Percentiles rank a stretch among this genome's conserved stretches.
These are phyloP conservation scores for Cladosporium colombiae DNA, from an alignment of 2,329 filamentous ascomycete genomes.

Conservation along the genomic window DNA sequence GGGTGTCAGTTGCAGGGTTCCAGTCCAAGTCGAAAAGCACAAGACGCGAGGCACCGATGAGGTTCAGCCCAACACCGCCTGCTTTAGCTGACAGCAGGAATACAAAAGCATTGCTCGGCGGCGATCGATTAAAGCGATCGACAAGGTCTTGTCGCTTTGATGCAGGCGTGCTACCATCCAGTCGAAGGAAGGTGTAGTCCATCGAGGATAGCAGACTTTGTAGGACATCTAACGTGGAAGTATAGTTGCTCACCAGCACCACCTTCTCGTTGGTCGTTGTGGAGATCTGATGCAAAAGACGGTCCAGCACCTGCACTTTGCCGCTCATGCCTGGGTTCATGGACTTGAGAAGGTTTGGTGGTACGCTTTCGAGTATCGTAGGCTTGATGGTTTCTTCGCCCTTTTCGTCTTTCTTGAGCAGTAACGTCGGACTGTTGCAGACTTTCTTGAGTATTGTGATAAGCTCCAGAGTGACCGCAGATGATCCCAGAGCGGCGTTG, in stretches of 20 bases:
- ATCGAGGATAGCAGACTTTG: slow-evolving; percentile 61
- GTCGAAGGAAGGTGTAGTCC: slow-evolving; percentile 63
- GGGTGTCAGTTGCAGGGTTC: slow-evolving; percentile 73
- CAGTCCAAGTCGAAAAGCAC: slow-evolving; percentile 74
- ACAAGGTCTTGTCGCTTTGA: slow-evolving; percentile 67
- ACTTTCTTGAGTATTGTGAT: slow-evolving; percentile 74
- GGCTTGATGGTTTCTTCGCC: slow-evolving; percentile 42
- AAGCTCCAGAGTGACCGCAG: slow-evolving; percentile 65
- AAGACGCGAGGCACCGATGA: slow-evolving; percentile 69
- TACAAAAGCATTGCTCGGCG: slow-evolving; percentile 60
- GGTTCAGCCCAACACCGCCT: slow-evolving; percentile 68
- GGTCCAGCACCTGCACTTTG: slow-evolving; percentile 68
- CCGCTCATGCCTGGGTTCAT: slow-evolving; percentile 56
- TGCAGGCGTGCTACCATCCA: slow-evolving; percentile 67
- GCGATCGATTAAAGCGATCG: slow-evolving; percentile 66
- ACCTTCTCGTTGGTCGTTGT: slow-evolving; percentile 67
- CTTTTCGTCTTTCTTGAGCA: slow-evolving; percentile 53
- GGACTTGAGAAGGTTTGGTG: slow-evolving; percentile 56
- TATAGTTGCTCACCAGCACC: slow-evolving; percentile 76
- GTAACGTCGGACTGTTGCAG: slow-evolving; percentile 68
- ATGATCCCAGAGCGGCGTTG: slow-evolving; percentile 60
- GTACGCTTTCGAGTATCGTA: slow-evolving; percentile 46
- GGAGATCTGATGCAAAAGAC: slow-evolving; percentile 62
- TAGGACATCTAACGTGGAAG: slow-evolving; percentile 68
- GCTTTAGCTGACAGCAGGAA: slow-evolving; percentile 74